Conservation (phyloP, 78 protist species). For the Dictyostelium firmibasis region DNA sequence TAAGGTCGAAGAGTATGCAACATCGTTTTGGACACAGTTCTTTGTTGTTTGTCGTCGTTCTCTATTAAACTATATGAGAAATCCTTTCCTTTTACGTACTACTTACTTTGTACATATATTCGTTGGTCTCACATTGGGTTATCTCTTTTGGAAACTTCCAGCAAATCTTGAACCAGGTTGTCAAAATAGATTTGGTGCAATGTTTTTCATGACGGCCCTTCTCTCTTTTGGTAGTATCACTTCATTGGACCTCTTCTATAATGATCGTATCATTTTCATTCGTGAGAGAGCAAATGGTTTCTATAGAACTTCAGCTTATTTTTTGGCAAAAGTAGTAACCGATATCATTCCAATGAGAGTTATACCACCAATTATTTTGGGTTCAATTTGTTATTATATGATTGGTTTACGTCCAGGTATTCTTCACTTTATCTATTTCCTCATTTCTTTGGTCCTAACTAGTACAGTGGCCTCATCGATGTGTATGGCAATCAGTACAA, state of each 20-base stretch:
- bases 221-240: conserved; percentile 83
- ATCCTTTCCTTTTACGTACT: conserved; percentile 80
- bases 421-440: conserved; percentile 67
- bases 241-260: conserved; percentile 75
- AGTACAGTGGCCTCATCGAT: conserved; percentile 78
- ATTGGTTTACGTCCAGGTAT: conserved; percentile 84
- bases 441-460: conserved; percentile 62
- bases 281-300: conserved; percentile 86
- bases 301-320: conserved; percentile 80
- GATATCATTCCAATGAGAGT: conserved; percentile 89
- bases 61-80: conserved; percentile 75
- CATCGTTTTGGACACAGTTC: conserved; percentile 81
- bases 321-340: conserved; percentile 80
- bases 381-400: conserved; percentile 86
- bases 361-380: conserved; percentile 87
- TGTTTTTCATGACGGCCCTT: conserved; percentile 44
- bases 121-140: conserved; percentile 84
- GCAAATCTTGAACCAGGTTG: conserved; percentile 53
- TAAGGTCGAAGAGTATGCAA: conserved; percentile 64
- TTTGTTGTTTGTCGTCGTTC: conserved; percentile 76
- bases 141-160: conserved; percentile 76
- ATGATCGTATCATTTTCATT: conserved; percentile 78
- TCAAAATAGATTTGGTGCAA: conserved; percentile 68
- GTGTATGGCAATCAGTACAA: conserved; percentile 84
- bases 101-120: conserved; percentile 47